Conservation (phyloP, 139 green algal genomes). For the Chlorella sp. region DNA sequence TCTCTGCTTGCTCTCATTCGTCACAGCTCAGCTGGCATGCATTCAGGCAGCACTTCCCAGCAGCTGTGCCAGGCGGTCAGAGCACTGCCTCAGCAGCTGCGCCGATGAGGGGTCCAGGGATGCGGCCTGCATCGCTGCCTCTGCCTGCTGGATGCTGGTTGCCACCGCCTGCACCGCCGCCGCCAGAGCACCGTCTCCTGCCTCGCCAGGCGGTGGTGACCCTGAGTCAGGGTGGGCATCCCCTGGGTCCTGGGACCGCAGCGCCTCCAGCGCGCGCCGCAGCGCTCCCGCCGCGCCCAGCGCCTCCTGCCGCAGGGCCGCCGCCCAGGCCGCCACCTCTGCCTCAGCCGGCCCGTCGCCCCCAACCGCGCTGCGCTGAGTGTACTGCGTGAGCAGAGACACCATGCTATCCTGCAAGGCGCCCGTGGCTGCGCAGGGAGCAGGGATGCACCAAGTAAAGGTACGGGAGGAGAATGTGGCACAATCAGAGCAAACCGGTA, state of each 20-base stretch:
- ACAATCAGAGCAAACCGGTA: no score
- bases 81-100: not conserved
- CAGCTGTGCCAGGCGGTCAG: not conserved
- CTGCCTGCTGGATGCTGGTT: not conserved
- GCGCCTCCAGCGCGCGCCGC: not conserved
- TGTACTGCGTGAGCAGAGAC: constrained; percentile 11
- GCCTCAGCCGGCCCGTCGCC: not conserved
- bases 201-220: no score
- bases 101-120: not conserved
- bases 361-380: not conserved
- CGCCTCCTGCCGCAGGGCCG: constrained; percentile 13
- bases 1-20: no score
- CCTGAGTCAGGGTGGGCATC: not conserved
- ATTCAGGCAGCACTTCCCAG: not conserved
- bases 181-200: not conserved
- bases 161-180: not conserved
- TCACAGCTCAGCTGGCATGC: no score
- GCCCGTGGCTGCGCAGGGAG: no score
- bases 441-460: no score
- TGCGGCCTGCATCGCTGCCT: not conserved
- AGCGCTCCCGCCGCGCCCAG: not conserved
- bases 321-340: constrained; percentile 2
- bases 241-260: not conserved
- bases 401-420: no score
- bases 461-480: no score